Evolutionary conservation across 164 flowering plant species (phyloP), one percentile per base, ranked within the genome.

Genomic region (Protea cynaroides): DNA sequence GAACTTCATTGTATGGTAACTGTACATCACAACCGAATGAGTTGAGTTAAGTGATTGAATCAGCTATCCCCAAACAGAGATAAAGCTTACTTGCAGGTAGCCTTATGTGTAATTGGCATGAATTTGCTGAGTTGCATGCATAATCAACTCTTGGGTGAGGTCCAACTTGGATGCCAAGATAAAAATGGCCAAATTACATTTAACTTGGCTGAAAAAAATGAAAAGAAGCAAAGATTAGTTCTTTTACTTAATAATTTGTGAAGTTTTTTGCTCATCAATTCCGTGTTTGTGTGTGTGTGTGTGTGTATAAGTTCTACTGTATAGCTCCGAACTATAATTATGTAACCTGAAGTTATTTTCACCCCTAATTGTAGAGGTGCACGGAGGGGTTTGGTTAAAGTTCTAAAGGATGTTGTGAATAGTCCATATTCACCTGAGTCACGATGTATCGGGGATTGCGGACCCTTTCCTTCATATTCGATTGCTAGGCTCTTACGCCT

Each of bases 391-490:
- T 68, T 90, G 83, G 97, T 95, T 70, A 85, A 76, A 83, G 81
- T 84, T 69, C 77, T 95, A 34, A 95, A 79, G 84, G 96, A 95
- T 79, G 74, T 85, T 58, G 90, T 75, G 65, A 87, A 88, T 80
- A 95, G 99, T 78, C 87, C 97, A 59, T 95, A 95, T 79, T 78
- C 90, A 57, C 99, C 99, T 25, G 99, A 95, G 66, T 95, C n/a
- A 92, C 74, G 99, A 95, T 70, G 63, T 95, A 79, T 83, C 97
- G 67, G 99, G 99, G 69, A 88, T 95, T 72, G 76, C 97, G 25
- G 99, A 95, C 66, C 99, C 99, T 66, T 95, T 95, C 72, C 96
- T 95, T 54, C 97, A 95, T 61, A 90, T 95, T 54, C 81, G 97
- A 77, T 70, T 92, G 81, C 87, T 49, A 89, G 71, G 76, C 84